A percentile compares a stretch with the other conserved stretches of the same genome.
Conservation (phyloP, 108 stramenopile genomes). For the Seminavis robusta region DNA sequence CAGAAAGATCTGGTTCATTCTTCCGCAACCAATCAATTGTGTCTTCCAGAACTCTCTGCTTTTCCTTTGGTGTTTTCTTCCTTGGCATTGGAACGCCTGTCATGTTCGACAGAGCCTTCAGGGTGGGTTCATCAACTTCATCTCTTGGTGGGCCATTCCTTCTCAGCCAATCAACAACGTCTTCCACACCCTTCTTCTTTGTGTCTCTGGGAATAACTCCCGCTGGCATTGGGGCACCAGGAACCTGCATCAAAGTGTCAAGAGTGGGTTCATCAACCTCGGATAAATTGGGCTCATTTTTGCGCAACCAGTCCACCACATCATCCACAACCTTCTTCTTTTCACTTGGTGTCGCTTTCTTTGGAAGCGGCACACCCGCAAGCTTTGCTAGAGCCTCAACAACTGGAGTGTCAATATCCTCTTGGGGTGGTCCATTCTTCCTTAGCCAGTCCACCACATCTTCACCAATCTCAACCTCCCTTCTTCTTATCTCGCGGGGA, state of each 20-base stretch:
- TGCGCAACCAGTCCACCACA: slow-evolving; percentile 29
- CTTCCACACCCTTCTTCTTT: too few species aligned
- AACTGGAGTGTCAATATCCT: neutral
- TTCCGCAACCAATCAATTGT: slow-evolving; percentile 4
- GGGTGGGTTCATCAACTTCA: too few species aligned
- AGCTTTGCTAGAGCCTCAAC: slow-evolving; percentile 2
- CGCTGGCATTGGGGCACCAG: too few species aligned
- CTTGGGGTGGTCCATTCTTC: neutral
- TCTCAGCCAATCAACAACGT: too few species aligned
- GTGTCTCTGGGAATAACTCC: too few species aligned
- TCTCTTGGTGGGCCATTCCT: too few species aligned
- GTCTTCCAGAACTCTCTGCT: slow-evolving; percentile 2
- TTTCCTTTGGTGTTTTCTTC: too few species aligned
- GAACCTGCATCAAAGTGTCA: too few species aligned
- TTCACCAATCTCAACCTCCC: slow-evolving; percentile 4
- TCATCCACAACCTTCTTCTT: slow-evolving; percentile 12
- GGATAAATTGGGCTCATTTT: slow-evolving; percentile 8
- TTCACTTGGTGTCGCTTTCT: too few species aligned
- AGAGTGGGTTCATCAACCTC: too few species aligned
- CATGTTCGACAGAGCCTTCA: too few species aligned
- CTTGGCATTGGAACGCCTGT: too few species aligned
- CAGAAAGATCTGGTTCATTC: neutral
- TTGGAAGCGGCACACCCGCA: slow-evolving; percentile 5
- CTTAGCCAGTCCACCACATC: slow-evolving; percentile 1
- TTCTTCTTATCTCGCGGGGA: neutral